phyloP scores from a whole-genome alignment of 2,329 filamentous ascomycete species.

The Aureobasidium sp. region DNA sequence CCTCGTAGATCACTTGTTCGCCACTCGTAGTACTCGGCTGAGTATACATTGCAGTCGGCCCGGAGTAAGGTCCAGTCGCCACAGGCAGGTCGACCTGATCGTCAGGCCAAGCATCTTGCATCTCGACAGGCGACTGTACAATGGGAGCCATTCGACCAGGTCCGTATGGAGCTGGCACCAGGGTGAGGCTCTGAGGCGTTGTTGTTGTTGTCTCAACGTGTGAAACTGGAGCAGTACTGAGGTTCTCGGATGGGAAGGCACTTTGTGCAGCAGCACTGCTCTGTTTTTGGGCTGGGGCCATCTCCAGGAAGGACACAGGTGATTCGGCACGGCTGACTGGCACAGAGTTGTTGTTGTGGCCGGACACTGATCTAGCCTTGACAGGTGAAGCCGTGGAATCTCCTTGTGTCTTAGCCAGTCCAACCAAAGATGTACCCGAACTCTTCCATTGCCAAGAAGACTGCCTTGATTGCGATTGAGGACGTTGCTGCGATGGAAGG shows the following conservation, averaged over 20 bases:
- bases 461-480: neutral
- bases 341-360: neutral
- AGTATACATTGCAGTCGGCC: neutral
- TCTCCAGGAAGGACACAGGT: constrained; percentile 9
- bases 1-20: constrained; percentile 8
- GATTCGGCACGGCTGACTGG: constrained; percentile 6
- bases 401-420: neutral
- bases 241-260: neutral
- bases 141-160: neutral
- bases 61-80: neutral
- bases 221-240: neutral
- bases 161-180: neutral
- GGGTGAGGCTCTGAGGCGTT: neutral
- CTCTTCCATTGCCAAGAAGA: constrained; percentile 5
- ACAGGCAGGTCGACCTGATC: neutral
- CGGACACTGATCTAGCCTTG: neutral
- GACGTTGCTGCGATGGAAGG: constrained; percentile 15
- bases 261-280: neutral
- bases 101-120: neutral
- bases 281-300: neutral
- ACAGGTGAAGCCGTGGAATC: neutral
- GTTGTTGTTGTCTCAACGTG: neutral
- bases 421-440: constrained; percentile 7
- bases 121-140: constrained; percentile 5
- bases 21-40: neutral